phyloP scores from a whole-genome alignment of 2,329 filamentous ascomycete species.

The Aspergillus sp. region DNA sequence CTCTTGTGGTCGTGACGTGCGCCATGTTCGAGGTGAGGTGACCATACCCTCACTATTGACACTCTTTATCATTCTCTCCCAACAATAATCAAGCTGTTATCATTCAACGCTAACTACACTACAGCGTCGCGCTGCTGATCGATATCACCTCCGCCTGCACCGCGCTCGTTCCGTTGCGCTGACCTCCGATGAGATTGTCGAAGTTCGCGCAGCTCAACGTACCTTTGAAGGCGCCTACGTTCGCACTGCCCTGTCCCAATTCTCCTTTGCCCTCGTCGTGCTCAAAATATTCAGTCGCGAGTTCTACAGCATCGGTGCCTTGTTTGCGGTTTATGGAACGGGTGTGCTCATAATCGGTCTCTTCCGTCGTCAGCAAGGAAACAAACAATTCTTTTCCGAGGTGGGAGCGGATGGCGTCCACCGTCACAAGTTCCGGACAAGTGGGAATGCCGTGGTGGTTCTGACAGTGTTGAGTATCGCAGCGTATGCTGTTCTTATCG shows the following conservation, averaged over 20 bases:
- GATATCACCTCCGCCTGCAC: constrained; percentile 72
- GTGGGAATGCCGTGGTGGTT: constrained; percentile 59
- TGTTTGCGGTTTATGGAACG: constrained; percentile 87
- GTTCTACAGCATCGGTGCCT: constrained; percentile 93
- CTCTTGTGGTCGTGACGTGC: neutral
- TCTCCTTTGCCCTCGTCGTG: constrained; percentile 89
- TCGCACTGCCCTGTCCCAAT: constrained; percentile 87
- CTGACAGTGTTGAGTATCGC: constrained; percentile 57
- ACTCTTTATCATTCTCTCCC: neutral
- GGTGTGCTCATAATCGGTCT: constrained; percentile 75
- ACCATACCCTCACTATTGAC: too few species aligned
- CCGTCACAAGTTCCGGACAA: constrained; percentile 58
- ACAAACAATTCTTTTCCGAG: constrained; percentile 77
- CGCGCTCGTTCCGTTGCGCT: constrained; percentile 76
- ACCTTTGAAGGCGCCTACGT: constrained; percentile 98
- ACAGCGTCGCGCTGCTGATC: constrained; percentile 62
- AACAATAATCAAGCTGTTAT: neutral
- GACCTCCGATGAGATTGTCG: constrained; percentile 78
- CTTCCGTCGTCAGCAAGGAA: constrained; percentile 84
- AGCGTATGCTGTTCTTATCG: constrained; percentile 55
- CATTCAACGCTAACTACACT: constrained; percentile 8
- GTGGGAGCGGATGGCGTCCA: constrained; percentile 53
- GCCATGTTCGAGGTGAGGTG: constrained; percentile 25
- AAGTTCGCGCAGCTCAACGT: constrained; percentile 87
- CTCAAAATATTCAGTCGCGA: constrained; percentile 95